Evolutionary conservation across 257 asterid genomes (phyloP).

Genomic region (Solanum peruvianum): DNA sequence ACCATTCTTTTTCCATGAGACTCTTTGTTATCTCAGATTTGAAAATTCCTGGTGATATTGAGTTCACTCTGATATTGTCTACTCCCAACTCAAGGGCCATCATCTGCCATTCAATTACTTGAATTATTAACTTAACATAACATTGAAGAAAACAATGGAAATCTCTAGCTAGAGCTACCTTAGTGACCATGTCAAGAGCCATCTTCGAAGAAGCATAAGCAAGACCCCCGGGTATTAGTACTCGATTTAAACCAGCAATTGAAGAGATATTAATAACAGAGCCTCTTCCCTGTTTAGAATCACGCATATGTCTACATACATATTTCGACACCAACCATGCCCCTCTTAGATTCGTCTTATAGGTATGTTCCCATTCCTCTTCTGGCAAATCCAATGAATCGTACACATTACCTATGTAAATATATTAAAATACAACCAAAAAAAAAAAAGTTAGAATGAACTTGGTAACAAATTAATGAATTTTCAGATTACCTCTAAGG

Average conservation of each 20-base stretch:
- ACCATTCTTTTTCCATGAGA: neutral
- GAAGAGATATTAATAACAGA: constrained; percentile 34
- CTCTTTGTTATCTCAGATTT: neutral
- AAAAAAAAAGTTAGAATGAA: too few relatives aligned
- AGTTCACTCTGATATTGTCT: neutral
- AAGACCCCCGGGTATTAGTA: constrained; percentile 2
- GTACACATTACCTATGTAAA: constrained; percentile 6
- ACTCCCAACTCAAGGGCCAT: too few relatives aligned
- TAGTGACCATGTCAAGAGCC: too few relatives aligned
- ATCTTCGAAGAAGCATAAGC: constrained; percentile 19
- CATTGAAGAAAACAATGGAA: too few relatives aligned
- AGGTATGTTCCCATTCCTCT: constrained; percentile 16
- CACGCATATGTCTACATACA: constrained; percentile 16
- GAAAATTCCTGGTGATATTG: neutral
- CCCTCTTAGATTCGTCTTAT: constrained; percentile 20
- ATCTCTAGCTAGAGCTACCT: too few relatives aligned
- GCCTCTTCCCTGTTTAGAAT: constrained; percentile 11
- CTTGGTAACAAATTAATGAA: too few relatives aligned
- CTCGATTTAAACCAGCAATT: constrained; percentile 13
- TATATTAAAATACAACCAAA: too few relatives aligned
- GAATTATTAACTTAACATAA: too few relatives aligned
- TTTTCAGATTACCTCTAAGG: neutral
- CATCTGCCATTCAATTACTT: too few relatives aligned
- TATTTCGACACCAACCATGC: constrained; percentile 22
- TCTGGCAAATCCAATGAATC: constrained; percentile 11